Evolutionary conservation across 1,139 yeast species (phyloP).

Genomic region (Insectozyma bohioensis): DNA sequence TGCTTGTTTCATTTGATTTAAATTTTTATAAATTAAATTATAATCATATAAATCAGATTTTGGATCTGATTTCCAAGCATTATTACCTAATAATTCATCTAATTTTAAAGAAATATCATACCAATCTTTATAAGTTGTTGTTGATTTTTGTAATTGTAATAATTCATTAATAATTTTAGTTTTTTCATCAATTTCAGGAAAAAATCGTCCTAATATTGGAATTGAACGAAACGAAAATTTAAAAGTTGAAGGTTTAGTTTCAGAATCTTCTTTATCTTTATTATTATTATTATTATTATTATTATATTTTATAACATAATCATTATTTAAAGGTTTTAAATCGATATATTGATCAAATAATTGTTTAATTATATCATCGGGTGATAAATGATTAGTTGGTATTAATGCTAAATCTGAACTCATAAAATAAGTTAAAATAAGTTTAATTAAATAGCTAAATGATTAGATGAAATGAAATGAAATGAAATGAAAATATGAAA

Average conservation of each 20-base stretch:
- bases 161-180: slow-evolving; percentile 28
- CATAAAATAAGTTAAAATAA: too few relatives aligned
- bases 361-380: slow-evolving; percentile 12
- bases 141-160: slow-evolving; percentile 52
- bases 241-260: background rate
- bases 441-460: too few relatives aligned
- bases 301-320: slow-evolving; percentile 3
- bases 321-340: slow-evolving; percentile 9
- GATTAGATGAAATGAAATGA: too few relatives aligned
- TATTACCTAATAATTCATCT: slow-evolving; percentile 63
- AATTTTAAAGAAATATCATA: slow-evolving; percentile 56
- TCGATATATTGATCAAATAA: slow-evolving; percentile 12
- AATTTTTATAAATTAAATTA: slow-evolving; percentile 51
- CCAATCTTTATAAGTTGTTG: slow-evolving; percentile 74
- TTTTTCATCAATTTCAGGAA: slow-evolving; percentile 30
- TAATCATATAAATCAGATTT: slow-evolving; percentile 72
- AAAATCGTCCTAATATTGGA: slow-evolving; percentile 28
- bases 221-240: slow-evolving; percentile 17
- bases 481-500: too few relatives aligned
- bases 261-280: background rate
- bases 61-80: slow-evolving; percentile 67
- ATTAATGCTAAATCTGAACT: too few relatives aligned
- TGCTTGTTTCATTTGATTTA: slow-evolving; percentile 62
- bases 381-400: slow-evolving; percentile 5
- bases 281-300: background rate